Evolutionary conservation across 768 basidiomycete species (phyloP).

Genomic region (Glaciozyma antarctica): DNA sequence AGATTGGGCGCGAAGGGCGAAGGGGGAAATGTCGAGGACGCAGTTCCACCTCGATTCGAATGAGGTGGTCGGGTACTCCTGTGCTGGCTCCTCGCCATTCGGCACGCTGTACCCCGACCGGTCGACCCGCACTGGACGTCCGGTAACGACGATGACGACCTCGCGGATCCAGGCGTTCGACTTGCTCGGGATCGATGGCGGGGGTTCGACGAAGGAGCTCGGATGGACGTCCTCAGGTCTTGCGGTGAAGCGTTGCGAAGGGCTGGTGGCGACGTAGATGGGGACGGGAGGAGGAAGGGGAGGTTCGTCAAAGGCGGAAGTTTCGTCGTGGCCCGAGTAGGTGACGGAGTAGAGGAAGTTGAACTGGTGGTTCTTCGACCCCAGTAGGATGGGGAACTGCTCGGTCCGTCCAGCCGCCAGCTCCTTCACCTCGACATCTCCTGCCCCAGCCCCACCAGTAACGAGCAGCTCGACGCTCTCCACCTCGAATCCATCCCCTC

Average conservation of each 20-base stretch:
- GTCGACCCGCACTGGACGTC: slow-evolving; percentile 1
- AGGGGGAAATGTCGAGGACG: slow-evolving; percentile 20
- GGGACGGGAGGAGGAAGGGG: slow-evolving; percentile 4
- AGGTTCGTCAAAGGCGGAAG: too few relatives aligned
- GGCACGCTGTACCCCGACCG: too few relatives aligned
- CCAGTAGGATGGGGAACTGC: not conserved
- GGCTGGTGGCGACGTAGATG: slow-evolving; percentile 14
- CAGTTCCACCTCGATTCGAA: slow-evolving; percentile 16
- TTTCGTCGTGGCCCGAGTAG: not conserved
- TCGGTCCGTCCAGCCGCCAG: not conserved
- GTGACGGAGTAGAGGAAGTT: slow-evolving; percentile 21
- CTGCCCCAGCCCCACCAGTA: not conserved
- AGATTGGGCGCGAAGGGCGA: slow-evolving; percentile 1
- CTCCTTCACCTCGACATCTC: slow-evolving; percentile 12
- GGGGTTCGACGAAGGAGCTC: not conserved
- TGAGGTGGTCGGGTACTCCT: not conserved
- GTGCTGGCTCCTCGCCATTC: not conserved
- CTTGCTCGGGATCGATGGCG: not conserved
- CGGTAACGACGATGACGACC: slow-evolving; percentile 10
- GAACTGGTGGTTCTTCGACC: slow-evolving; percentile 4
- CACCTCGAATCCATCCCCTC: slow-evolving; percentile 7
- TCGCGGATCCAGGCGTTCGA: slow-evolving; percentile 3
- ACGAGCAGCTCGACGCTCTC: slow-evolving; percentile 3
- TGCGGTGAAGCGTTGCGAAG: slow-evolving; percentile 17
- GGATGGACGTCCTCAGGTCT: slow-evolving; percentile 3